These are phyloP conservation scores for Ceraceosorus guamensis DNA, from an alignment of 1,284 basidiomycete genomes.

Conservation along the genomic window DNA sequence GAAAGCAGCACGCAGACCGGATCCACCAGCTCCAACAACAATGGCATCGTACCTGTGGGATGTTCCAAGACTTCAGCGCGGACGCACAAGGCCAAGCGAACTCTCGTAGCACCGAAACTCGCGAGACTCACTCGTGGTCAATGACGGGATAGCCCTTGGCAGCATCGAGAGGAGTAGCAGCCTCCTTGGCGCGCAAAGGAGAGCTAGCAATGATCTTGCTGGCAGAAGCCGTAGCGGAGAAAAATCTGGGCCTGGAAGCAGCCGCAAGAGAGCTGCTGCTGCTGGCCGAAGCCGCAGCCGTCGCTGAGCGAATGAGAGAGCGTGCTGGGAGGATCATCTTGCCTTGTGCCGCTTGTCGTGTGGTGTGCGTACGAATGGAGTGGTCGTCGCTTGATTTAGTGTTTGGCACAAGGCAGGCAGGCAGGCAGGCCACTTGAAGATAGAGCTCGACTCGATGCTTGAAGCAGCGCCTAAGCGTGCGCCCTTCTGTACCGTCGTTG, in stretches of 20 bases:
- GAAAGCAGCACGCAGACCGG: slow-evolving; percentile 95
- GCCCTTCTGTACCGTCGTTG: too few relatives aligned
- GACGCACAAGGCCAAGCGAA: neutral
- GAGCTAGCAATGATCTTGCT: slow-evolving; percentile 64
- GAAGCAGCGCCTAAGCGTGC: too few relatives aligned
- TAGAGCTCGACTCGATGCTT: too few relatives aligned
- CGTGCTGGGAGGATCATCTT: neutral
- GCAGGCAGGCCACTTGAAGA: too few relatives aligned
- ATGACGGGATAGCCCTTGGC: slow-evolving; percentile 77
- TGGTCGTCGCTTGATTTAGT: too few relatives aligned
- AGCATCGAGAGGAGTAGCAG: slow-evolving; percentile 51
- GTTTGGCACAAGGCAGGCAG: too few relatives aligned
- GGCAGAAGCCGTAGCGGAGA: slow-evolving; percentile 32
- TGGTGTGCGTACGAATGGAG: too few relatives aligned
- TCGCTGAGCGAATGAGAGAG: slow-evolving; percentile 6
- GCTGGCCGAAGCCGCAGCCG: slow-evolving; percentile 3
- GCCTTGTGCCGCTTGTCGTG: too few relatives aligned
- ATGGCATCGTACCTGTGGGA: slow-evolving; percentile 35
- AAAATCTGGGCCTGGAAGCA: slow-evolving; percentile 14
- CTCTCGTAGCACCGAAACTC: neutral
- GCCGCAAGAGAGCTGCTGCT: slow-evolving; percentile 5
- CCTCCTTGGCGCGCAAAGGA: slow-evolving; percentile 74
- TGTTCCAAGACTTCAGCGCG: neutral
- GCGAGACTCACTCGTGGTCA: slow-evolving; percentile 61
- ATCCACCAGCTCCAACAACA: slow-evolving; percentile 74